Evolutionary conservation across 306 rosid species (phyloP).

Genomic region (Cicer pinnatifidum): DNA sequence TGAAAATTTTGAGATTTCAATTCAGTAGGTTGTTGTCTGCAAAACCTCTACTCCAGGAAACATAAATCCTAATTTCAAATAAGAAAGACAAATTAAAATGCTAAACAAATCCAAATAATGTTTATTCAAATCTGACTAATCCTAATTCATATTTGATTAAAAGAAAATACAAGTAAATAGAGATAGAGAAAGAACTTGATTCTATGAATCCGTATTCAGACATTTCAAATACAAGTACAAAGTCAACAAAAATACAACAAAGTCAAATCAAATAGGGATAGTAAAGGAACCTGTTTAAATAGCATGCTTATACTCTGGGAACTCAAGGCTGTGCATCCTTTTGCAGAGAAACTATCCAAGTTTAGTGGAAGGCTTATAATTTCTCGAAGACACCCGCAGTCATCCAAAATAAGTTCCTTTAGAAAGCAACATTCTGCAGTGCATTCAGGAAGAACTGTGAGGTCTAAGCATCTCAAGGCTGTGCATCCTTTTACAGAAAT

Average conservation of each 20-base stretch:
- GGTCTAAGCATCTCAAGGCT: background rate
- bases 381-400: background rate
- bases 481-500: background rate
- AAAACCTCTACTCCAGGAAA: background rate
- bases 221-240: no score
- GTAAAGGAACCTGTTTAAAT: slow-evolving; percentile 14
- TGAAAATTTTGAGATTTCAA: background rate
- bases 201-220: no score
- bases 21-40: background rate
- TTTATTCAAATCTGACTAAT: background rate
- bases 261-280: background rate
- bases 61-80: background rate
- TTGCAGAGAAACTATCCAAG: background rate
- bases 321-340: background rate
- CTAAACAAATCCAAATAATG: background rate
- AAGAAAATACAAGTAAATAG: background rate
- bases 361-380: background rate
- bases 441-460: background rate
- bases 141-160: background rate
- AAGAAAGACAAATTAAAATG: background rate
- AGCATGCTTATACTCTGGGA: background rate
- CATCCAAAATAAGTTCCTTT: slow-evolving; percentile 14
- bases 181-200: background rate
- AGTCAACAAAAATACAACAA: no score
- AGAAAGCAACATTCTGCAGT: background rate